Evolutionary conservation across 768 basidiomycete species (phyloP), one percentile per base, ranked within the genome.

Genomic region (Wakefieldia striispora): DNA sequence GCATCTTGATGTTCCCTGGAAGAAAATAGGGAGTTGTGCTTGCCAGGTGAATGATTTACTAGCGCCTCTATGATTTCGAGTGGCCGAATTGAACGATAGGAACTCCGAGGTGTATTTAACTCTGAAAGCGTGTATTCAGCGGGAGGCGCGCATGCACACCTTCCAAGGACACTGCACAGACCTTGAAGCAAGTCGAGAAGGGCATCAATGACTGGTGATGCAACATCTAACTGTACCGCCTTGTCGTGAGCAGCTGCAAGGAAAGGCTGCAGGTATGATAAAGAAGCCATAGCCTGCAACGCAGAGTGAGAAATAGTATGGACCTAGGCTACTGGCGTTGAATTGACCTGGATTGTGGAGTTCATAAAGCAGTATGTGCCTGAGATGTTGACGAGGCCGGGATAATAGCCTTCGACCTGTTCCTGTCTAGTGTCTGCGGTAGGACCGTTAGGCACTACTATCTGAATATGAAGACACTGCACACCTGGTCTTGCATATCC

Each of bases 311-410:
- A 51, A 44, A 60, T 43, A 40, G 40, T 26, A 43, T 45, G 50
- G 16, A 38, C 23, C 24, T 33, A 24, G 0, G 43, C 17, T 0
- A 11, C 42, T 41, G 44, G 41, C 24, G 14, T 14, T 26, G 43
- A 56, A 62, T 65, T 64, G 60, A 81, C 91, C 80, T 97, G 95
- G 10, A 97, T 73, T 3, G 93, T 93, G 12, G 95, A 94, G 66
- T 98, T 95, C 84, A 97, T 90, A 74, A 97, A 98, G 64, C 95
- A 97, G 56, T 95, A 90, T 44, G 93, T 95, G 11, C 95, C 95
- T 9, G 93, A 95, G 33, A 95, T 86, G 61, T 97, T 97, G 63
- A 97, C 88, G 43, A 97, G 84, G 0, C 95, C 95, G 2, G 94
- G 88, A 67, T 91, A 97, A 59, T 83, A 78, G 19, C 77, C 75